Evolutionary conservation across 2,329 filamentous ascomycete genomes (phyloP), one percentile per base, ranked within the genome.

Genomic region (Massarina eburnea): DNA sequence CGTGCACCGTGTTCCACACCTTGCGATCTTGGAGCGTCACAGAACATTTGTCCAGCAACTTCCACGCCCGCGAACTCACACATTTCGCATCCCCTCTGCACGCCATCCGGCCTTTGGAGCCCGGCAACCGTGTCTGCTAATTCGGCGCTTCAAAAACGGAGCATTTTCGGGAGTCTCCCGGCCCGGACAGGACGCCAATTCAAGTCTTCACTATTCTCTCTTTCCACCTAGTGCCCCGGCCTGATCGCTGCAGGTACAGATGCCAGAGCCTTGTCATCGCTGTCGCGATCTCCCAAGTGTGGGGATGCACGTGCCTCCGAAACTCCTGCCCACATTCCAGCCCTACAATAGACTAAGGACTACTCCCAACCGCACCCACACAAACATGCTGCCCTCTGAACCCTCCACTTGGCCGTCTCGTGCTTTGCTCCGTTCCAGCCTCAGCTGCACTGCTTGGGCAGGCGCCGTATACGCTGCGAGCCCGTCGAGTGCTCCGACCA

Each of bases 231-330:
- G 7, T 30, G 27, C 27, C 27, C 27, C 61, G 62, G 57, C 49
- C 54, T 54, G 56, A 65, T 66, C 63, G 52, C 54, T 62, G 65
- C 61, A 67, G 64, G 62, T 59, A 64, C 62, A 58, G 45, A 58
- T 66, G 63, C 60, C 52, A 58, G 66, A 66, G 64, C 64, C 66
- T 67, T 65, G 41, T 42, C 38, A 22, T 38, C 20, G 27, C 27
- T 30, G 27, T 30, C 27, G 27, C 12, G 27, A 30, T 30, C 27
- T 30, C 12, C n/a, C 27, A 30, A 14, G 41, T 60, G 63, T 67
- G 63, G 63, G 62, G 57, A 53, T 50, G 49, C 46, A 49, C 46
- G 46, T 46, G 45, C 39, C 27, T 33, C 48, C 38, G 40, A 42
- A 41, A 41, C 41, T 17, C 39, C 32, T 27, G 39, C 42, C 41